Evolutionary conservation across 1,139 yeast genomes (phyloP), one percentile per base, ranked within the genome.

Genomic region (Wickerhamomyces sp.): DNA sequence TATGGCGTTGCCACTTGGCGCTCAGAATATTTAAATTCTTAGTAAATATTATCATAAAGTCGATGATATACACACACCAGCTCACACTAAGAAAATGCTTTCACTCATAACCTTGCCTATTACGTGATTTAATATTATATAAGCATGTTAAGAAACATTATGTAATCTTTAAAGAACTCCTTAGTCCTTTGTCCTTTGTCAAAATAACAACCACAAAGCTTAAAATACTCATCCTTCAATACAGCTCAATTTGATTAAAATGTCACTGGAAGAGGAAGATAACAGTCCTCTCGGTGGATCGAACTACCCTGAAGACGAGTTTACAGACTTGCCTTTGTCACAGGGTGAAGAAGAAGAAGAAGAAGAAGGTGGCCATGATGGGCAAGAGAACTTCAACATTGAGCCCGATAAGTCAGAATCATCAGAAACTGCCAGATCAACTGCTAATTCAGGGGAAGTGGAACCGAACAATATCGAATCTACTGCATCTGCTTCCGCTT

Each of bases 201-300:
- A 32, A 33, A 26, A 15, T 30, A 30, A 30, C 35, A 33, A 33
- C 7, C 10, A 15, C 14, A 4, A 33, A 15, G 10, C 4, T 7
- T 9, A 33, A 33, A 6, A 3, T 31, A 31, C 5, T 31, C 4
- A 11, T 31, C 13, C 13, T 31, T 3, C 6, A 13, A 11, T 4
- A 11, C 35, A 14, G 18, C 35, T n/a, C 14, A 33, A 13, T 33
- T 33, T n/a, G 10, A 33, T 36, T 40, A 35, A 27, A 36, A 56
- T 50, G 53, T 47, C 56, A 3, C 18, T 53, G 23, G 57, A 50
- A 34, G 79, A 75, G 36, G 81, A 76, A 54, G 79, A 76, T 52
- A 76, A 76, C 60, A 76, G 74, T 53, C 81, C 81, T 4, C 75
- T 75, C 47, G 63, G 73, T n/a, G 67, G 65, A 42, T 61, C 63